Conservation (phyloP, 306 rosid genomes). For the Mucuna pruriens region DNA sequence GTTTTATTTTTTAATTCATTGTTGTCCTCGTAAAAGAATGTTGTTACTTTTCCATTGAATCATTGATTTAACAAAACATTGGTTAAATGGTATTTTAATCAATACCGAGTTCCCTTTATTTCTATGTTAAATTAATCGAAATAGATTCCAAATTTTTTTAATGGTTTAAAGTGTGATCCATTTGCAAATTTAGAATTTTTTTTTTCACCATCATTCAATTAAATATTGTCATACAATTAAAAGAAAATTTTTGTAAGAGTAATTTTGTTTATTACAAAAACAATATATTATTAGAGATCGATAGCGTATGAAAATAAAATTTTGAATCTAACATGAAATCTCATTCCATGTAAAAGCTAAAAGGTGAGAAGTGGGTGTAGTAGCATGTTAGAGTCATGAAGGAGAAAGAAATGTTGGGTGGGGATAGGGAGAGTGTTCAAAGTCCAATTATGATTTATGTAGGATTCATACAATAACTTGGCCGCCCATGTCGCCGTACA, state of each 20-base stretch:
- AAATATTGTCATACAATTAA: neutral
- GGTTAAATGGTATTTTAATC: neutral
- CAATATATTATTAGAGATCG: neutral
- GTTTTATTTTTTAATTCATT: no score
- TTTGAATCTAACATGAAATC: neutral
- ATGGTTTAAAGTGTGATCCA: neutral
- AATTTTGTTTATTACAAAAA: neutral
- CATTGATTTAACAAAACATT: no score
- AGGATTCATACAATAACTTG: neutral
- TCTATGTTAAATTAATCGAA: neutral
- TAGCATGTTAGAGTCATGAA: neutral
- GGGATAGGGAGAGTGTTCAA: neutral
- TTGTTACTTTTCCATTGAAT: no score
- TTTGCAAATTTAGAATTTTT: neutral
- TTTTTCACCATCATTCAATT: no score
- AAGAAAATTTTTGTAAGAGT: neutral
- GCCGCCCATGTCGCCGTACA: neutral
- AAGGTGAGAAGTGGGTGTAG: neutral
- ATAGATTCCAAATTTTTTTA: neutral
- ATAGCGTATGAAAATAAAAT: neutral
- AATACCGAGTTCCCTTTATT: neutral
- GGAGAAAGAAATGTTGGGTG: neutral
- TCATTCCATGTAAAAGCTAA: neutral
- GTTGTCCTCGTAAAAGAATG: no score
- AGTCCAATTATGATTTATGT: neutral